Percentiles rank a stretch among this genome's conserved stretches.
phyloP scores from a whole-genome alignment of 2,329 filamentous ascomycete genomes.

The Curvularia spicifera region DNA sequence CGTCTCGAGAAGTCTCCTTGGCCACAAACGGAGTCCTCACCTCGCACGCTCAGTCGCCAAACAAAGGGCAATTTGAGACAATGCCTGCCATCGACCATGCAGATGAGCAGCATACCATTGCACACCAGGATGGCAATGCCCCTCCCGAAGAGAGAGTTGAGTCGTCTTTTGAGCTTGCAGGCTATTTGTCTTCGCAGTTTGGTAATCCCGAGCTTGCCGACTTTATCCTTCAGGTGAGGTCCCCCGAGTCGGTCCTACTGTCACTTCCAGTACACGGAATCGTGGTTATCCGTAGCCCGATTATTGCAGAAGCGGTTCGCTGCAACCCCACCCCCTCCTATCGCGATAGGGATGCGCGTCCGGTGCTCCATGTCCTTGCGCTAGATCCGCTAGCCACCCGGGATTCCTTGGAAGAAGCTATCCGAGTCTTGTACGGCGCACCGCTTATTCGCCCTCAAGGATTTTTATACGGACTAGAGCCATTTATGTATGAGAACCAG shows the following conservation, averaged over 20 bases:
- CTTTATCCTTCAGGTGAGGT: slow-evolving; percentile 45
- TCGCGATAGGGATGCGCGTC: slow-evolving; percentile 35
- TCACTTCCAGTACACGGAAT: slow-evolving; percentile 47
- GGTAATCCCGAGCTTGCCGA: slow-evolving; percentile 48
- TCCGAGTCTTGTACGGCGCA: slow-evolving; percentile 48
- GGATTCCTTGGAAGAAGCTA: slow-evolving; percentile 43
- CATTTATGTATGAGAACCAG: slow-evolving; percentile 34
- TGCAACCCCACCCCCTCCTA: slow-evolving; percentile 27
- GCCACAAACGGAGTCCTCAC: slow-evolving; percentile 35
- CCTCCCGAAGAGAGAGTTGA: slow-evolving; percentile 28
- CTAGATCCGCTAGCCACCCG: slow-evolving; percentile 37
- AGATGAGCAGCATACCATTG: slow-evolving; percentile 27
- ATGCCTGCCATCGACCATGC: slow-evolving; percentile 28
- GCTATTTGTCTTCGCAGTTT: slow-evolving; percentile 44
- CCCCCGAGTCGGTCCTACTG: slow-evolving; percentile 34
- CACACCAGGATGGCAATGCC: slow-evolving; percentile 28
- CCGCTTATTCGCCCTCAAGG: slow-evolving; percentile 37
- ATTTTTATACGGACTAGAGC: slow-evolving; percentile 41
- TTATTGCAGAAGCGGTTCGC: slow-evolving; percentile 41
- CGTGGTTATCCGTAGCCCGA: slow-evolving; percentile 45
- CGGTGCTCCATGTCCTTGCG: slow-evolving; percentile 36
- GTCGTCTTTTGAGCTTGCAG: slow-evolving; percentile 39
- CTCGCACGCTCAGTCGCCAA: slow-evolving; percentile 45
- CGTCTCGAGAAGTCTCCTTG: slow-evolving; percentile 24
- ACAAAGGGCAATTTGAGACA: slow-evolving; percentile 38